Base-by-base conservation (phyloP, 768 basidiomycete genomes). In the Rhodotorula toruloides region DNA sequence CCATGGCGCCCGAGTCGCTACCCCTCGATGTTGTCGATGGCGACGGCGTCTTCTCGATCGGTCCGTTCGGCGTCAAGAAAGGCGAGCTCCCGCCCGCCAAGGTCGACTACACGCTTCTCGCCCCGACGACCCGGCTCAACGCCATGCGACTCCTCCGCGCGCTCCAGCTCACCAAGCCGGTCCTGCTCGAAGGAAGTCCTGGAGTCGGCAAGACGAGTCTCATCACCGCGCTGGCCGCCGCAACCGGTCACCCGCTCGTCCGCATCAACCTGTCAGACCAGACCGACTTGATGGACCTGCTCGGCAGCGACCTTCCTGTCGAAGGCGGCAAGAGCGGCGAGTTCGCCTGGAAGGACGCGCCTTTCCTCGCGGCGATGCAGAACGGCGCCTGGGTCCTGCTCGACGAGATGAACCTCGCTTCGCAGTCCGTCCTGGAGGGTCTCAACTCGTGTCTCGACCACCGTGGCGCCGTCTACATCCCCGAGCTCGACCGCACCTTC, bases 361-460 rank as follows among this genome's bases (percentile, higher is more conserved):
- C 94, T 63, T 99, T 99, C 76, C 81, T 99, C 47, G 85, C 84
- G 63, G 93, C 96, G 2, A 79, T 99, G 78, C 91, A 96, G 76
- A 83, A 88, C n/a, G 96, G 96, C 1, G 86, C 90, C 65, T 99
- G 96, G 96, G 94, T 98, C 10, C 84, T 99, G 11, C 83, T 99
- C 16, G 96, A 99, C 75, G 96, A 99, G 61, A 98, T 99, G 96
- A 99, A 99, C 75, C 82, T 99, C 44, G 94, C 94, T 0, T 90
- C 94, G 37, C 94, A 99, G 75, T 87, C 96, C 0, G 87, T 99
- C 9, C 84, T 99, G 3, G 96, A 99, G 79, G 96, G 96, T 36
- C 83, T 99, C 46, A 99, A 99, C 75, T 91, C 96, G 2, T 85
- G 94, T 16, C 79, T 99, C 37, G 96, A 99, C 77, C 94, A 98